Conservation (phyloP, 306 rosid genomes). For the Rosa multiflora region DNA sequence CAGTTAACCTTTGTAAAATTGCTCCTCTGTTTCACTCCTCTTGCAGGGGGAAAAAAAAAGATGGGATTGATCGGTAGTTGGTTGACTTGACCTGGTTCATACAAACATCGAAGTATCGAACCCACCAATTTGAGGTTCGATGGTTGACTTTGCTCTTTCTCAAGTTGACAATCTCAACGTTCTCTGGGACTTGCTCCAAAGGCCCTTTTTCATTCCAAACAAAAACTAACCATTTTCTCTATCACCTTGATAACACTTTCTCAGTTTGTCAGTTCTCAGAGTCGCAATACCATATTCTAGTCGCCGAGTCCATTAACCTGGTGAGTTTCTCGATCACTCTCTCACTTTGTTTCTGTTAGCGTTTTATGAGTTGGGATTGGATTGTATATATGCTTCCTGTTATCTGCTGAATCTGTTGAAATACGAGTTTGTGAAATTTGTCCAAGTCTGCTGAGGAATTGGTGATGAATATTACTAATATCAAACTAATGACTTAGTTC, state of each 20-base stretch:
- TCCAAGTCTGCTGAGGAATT: background rate
- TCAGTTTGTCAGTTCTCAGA: background rate
- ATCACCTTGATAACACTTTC: background rate
- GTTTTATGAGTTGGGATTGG: background rate
- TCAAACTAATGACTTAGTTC: background rate
- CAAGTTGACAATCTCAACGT: no score
- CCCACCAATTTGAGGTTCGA: no score
- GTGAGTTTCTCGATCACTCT: background rate
- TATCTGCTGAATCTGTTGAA: background rate
- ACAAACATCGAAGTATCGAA: no score
- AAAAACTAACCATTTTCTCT: no score
- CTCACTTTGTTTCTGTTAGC: background rate
- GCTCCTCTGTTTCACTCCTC: no score
- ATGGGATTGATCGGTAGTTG: no score
- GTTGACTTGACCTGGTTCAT: no score
- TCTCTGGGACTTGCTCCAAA: no score
- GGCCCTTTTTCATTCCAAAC: no score
- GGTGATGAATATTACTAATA: background rate
- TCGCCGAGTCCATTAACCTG: background rate
- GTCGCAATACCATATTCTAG: background rate
- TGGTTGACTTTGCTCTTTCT: no score
- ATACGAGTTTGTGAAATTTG: background rate
- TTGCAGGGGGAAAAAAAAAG: no score
- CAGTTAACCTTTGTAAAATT: no score
- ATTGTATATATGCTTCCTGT: background rate